Percentiles rank a stretch among this genome's conserved stretches.
Evolutionary conservation across 306 rosid species (phyloP).

Genomic region (Carpinus viminea): DNA sequence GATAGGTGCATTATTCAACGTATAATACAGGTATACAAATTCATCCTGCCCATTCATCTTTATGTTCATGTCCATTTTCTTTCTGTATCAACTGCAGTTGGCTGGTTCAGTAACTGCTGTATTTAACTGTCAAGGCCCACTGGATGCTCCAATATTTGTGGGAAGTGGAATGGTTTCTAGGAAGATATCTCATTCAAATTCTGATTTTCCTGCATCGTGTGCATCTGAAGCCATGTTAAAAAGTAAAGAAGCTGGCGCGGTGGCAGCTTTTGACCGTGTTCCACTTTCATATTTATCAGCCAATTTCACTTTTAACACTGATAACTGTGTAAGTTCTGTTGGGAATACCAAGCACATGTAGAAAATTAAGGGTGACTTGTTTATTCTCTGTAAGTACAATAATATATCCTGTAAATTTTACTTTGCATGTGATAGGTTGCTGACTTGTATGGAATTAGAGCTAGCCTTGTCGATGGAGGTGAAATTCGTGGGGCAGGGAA

Average conservation of each 20-base stretch:
- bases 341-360: constrained; percentile 8
- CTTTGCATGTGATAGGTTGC: constrained; percentile 63
- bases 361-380: not conserved
- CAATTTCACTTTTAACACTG: constrained; percentile 91
- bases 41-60: constrained; percentile 11
- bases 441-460: constrained; percentile 95
- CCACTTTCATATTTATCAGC: constrained; percentile 90
- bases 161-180: constrained; percentile 97
- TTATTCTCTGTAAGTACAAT: constrained; percentile 2
- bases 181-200: constrained; percentile 53
- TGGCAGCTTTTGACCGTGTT: constrained; percentile 87
- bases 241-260: constrained; percentile 89
- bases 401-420: constrained; percentile 34
- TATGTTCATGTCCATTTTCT: constrained; percentile 30
- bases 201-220: constrained; percentile 58
- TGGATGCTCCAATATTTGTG: constrained; percentile 84
- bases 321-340: constrained; percentile 74
- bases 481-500: constrained; percentile 99
- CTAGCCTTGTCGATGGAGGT: constrained; percentile 93
- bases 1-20: not conserved
- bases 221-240: constrained; percentile 79
- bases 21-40: constrained; percentile 8
- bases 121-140: constrained; percentile 96
- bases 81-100: constrained; percentile 59
- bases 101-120: constrained; percentile 95